phyloP scores from a whole-genome alignment of 2,329 filamentous ascomycete species.

The Malbranchea cinnamomea region DNA sequence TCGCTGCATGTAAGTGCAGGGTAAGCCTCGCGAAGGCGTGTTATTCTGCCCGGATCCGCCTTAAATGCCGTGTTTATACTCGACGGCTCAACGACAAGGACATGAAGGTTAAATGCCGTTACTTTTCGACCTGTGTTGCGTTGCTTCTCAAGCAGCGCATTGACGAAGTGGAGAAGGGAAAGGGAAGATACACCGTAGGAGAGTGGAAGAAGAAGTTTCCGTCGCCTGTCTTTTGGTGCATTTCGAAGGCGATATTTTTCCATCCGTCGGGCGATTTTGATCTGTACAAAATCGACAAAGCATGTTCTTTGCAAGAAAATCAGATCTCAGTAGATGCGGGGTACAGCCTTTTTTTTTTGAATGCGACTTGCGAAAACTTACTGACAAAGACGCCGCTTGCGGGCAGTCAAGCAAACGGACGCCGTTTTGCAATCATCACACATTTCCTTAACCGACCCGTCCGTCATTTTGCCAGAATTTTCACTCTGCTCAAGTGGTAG shows the following conservation, averaged over 20 bases:
- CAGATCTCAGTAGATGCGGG: too few relatives aligned
- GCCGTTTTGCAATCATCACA: constrained; percentile 13
- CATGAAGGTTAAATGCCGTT: constrained; percentile 49
- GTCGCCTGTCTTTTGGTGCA: constrained; percentile 25
- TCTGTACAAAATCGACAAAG: constrained; percentile 61
- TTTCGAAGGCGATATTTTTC: constrained; percentile 41
- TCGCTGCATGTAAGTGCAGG: constrained; percentile 49
- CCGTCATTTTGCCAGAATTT: constrained; percentile 6
- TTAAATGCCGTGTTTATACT: constrained; percentile 13
- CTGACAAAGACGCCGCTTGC: constrained; percentile 9
- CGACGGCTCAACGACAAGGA: constrained; percentile 28
- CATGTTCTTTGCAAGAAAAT: constrained; percentile 42
- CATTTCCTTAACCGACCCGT: constrained; percentile 11
- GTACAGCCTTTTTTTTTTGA: too few relatives aligned
- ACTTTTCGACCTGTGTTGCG: constrained; percentile 45
- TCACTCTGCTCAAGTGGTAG: too few relatives aligned
- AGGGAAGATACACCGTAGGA: constrained; percentile 74
- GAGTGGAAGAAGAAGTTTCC: constrained; percentile 57
- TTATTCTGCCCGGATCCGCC: constrained; percentile 20
- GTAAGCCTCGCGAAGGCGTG: constrained; percentile 42
- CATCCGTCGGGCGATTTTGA: constrained; percentile 68
- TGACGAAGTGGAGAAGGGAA: constrained; percentile 59
- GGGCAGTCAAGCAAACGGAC: constrained; percentile 5
- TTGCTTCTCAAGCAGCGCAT: constrained; percentile 53
- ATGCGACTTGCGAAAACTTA: constrained; percentile 4